Evolutionary conservation across 768 basidiomycete species (phyloP).

Genomic region (Leccinum obscurum): DNA sequence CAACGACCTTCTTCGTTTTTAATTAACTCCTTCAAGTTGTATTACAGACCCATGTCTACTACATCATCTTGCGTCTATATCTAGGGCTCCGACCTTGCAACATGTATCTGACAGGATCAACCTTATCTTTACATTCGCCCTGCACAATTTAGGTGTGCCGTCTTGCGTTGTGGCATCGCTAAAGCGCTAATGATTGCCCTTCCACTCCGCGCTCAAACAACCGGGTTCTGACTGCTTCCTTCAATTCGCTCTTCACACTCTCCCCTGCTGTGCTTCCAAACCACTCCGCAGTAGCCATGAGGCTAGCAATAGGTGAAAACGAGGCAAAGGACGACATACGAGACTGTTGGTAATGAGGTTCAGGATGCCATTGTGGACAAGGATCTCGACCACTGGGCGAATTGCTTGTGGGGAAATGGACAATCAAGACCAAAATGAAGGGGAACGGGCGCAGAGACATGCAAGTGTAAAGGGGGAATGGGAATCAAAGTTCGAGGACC

Average conservation of each 20-base stretch:
- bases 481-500: no score
- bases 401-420: no score
- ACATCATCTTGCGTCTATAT: constrained; percentile 71
- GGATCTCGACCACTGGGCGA: no score
- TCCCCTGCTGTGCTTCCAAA: constrained; percentile 79
- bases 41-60: constrained; percentile 60
- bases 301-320: constrained; percentile 57
- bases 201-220: constrained; percentile 42
- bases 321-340: constrained; percentile 39
- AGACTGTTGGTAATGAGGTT: no score
- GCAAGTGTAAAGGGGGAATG: no score
- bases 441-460: no score
- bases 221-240: constrained; percentile 62
- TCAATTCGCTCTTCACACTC: constrained; percentile 76
- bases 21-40: not conserved
- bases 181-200: constrained; percentile 64
- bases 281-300: constrained; percentile 74
- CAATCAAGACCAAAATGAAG: no score
- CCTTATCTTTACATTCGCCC: constrained; percentile 62
- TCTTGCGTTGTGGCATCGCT: constrained; percentile 63
- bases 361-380: no score
- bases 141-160: constrained; percentile 65
- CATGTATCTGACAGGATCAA: constrained; percentile 80
- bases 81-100: constrained; percentile 70
- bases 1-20: not conserved